phyloP scores from a whole-genome alignment of 305 asterid species.

The Fraxinus xanthoxyloides region DNA sequence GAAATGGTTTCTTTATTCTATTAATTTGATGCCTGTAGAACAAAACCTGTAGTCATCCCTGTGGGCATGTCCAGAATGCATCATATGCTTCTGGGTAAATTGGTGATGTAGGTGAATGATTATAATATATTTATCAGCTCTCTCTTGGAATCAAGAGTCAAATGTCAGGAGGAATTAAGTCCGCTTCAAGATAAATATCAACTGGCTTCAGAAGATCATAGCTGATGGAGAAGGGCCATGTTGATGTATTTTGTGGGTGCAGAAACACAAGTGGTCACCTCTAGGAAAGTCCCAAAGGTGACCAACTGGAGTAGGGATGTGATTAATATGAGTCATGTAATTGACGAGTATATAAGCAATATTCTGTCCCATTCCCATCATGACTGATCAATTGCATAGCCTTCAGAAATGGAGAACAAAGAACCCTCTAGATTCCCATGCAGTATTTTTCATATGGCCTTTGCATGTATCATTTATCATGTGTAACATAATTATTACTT shows the following conservation, averaged over 20 bases:
- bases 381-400: background rate
- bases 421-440: constrained; percentile 5
- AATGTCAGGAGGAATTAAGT: background rate
- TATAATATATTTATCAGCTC: constrained; percentile 5
- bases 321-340: background rate
- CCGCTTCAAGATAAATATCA: background rate
- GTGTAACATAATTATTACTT: background rate
- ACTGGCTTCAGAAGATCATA: background rate
- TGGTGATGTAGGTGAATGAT: background rate
- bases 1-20: background rate
- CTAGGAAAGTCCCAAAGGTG: background rate
- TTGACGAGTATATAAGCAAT: constrained; percentile 6
- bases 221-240: background rate
- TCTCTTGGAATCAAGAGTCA: background rate
- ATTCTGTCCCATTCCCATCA: background rate
- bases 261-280: background rate
- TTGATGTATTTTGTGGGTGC: constrained; percentile 11
- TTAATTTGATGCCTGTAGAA: background rate
- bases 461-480: constrained; percentile 12
- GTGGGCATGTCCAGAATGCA: constrained; percentile 5
- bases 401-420: background rate
- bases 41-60: background rate
- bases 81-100: background rate
- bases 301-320: background rate
- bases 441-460: background rate